Percentiles rank a stretch among this genome's conserved stretches.
Conservation (phyloP, 73 alveolate species). For the Breviolum minutum region DNA sequence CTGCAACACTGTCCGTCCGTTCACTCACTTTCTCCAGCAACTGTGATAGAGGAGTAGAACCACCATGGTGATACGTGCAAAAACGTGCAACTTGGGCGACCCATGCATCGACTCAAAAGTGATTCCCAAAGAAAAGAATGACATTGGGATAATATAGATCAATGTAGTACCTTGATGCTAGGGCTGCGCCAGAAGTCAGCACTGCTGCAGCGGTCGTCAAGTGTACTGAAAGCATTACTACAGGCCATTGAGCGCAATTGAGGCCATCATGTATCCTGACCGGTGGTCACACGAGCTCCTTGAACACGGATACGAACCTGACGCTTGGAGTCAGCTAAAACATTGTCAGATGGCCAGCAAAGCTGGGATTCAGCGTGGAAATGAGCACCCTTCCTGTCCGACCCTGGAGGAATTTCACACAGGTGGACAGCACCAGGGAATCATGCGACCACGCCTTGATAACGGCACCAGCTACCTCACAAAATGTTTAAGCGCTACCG, state of each 20-base stretch:
- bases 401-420: neutral
- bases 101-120: neutral
- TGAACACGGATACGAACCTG: conserved; percentile 91
- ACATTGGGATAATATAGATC: neutral
- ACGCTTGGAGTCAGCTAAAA: neutral
- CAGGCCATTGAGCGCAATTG: no score
- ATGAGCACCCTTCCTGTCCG: no score
- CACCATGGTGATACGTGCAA: conserved; percentile 52
- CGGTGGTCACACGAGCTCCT: conserved; percentile 50
- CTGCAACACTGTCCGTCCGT: neutral
- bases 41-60: neutral
- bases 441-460: conserved; percentile 17
- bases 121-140: neutral
- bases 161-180: neutral
- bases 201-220: neutral
- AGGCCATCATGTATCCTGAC: conserved; percentile 31
- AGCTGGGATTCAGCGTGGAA: neutral
- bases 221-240: neutral
- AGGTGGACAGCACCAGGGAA: neutral
- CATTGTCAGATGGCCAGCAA: neutral
- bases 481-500: neutral
- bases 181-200: neutral
- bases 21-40: neutral
- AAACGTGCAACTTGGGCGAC: conserved; percentile 29
- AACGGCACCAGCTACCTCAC: conserved; percentile 19